These are phyloP conservation scores for Acanthamoeba sp. DNA, from an alignment of 208 protist genomes.

Conservation along the genomic window DNA sequence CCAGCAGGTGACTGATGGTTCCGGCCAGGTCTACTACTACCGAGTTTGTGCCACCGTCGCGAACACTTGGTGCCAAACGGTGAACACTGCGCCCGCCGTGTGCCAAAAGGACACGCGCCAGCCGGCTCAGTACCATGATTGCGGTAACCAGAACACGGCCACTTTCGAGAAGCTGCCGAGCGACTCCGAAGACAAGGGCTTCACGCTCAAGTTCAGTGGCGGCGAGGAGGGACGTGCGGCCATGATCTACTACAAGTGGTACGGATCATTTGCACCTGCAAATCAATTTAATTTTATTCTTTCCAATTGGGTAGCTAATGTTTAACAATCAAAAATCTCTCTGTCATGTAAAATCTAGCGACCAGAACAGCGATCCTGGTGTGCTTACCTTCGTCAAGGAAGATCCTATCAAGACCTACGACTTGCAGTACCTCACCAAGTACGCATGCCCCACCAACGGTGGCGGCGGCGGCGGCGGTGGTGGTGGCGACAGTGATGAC, in stretches of 20 bases:
- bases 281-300: not conserved
- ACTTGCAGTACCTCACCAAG: not conserved
- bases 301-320: not conserved
- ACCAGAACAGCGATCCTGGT: not conserved
- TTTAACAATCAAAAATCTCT: not conserved
- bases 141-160: not conserved
- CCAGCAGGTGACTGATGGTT: not conserved
- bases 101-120: conserved; percentile 1
- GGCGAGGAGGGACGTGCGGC: not conserved
- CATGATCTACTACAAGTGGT: conserved; percentile 7
- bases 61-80: not conserved
- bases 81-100: not conserved
- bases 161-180: not conserved
- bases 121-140: not conserved
- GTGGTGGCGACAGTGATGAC: conserved; percentile 17
- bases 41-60: not conserved
- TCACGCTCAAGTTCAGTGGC: conserved; percentile 19
- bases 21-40: not conserved
- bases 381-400: not conserved
- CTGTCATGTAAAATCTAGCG: not conserved
- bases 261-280: not conserved
- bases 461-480: conserved; percentile 53
- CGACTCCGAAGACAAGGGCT: not conserved
- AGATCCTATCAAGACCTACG: not conserved
- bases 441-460: conserved; percentile 40